Evolutionary conservation across 371 early-diverging fungal genomes (phyloP), one percentile per base, ranked within the genome.

Genomic region (Mortierella sp.): DNA sequence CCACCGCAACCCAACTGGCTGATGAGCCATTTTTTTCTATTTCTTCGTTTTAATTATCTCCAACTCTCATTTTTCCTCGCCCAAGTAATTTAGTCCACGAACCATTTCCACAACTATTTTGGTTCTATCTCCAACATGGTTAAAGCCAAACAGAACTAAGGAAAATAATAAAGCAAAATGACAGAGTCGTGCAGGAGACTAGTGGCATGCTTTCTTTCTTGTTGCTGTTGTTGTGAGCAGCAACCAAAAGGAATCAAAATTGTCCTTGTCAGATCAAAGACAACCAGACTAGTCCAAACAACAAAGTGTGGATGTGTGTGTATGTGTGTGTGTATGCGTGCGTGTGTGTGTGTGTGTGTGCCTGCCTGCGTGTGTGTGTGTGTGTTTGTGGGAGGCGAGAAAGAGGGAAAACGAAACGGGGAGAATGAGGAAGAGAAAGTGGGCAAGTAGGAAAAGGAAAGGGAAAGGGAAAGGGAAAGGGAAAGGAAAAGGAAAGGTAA

Each of bases 151-250:
- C 65, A 65, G 42, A 65, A 42, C 21, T 21, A 65, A 38, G 14
- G 31, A 34, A 2, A 63, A 38, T 6, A 31, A 60, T 8, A 31
- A 72, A 34, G 14, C 54, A 28, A 34, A 50, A 52, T 73, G 52
- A 73, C 73, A 73, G 11, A 54, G 54, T 52, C 47, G 48, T 73
- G 48, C 34, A 73, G n/a, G 24, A 73, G 1, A 52, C 73, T 73
- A 50, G 31, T 26, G 54, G 24, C 68, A 38, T 65, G 34, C 34
- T 34, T 65, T 21, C 34, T 16, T 63, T 60, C 16, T 60, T 48
- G 31, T 73, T 47, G n/a, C 52, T 21, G 34, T 72, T 72, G 72
- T 52, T 73, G 73, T 34, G 73, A 65, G 68, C 68, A 65, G 21
- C 34, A 34, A 65, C 9, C 45, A 47, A 42, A 38, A 50, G 16